phyloP scores from a whole-genome alignment of 352 stramenopile genomes.

The Synura sp. region DNA sequence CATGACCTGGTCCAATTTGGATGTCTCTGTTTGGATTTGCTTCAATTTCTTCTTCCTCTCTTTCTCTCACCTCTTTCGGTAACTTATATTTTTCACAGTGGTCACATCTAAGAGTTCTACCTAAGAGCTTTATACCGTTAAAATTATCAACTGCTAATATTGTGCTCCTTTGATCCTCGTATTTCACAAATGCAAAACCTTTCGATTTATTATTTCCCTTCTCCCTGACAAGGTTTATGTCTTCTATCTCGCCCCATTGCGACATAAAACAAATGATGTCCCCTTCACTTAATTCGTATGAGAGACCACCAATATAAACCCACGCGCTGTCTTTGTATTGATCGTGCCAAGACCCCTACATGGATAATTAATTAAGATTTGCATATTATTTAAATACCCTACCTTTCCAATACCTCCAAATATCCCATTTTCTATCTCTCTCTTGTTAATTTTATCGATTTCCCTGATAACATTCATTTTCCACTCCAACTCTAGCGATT shows the following conservation, averaged over 20 bases:
- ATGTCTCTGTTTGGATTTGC: slow-evolving; percentile 56
- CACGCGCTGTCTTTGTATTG: slow-evolving; percentile 90
- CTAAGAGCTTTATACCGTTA: slow-evolving; percentile 78
- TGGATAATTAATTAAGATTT: neutral
- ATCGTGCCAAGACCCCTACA: slow-evolving; percentile 69
- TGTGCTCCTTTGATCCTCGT: slow-evolving; percentile 85
- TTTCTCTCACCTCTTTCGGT: slow-evolving; percentile 62
- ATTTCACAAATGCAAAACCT: slow-evolving; percentile 94
- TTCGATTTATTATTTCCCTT: slow-evolving; percentile 90
- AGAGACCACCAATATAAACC: slow-evolving; percentile 89
- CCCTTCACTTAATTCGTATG: slow-evolving; percentile 81
- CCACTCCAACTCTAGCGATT: too few relatives aligned
- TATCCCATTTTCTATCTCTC: slow-evolving; percentile 65
- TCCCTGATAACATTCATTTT: slow-evolving; percentile 71
- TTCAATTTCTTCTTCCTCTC: slow-evolving; percentile 70
- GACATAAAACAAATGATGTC: slow-evolving; percentile 57
- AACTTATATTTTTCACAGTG: slow-evolving; percentile 96
- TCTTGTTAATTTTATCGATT: slow-evolving; percentile 69
- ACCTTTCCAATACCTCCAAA: slow-evolving; percentile 48
- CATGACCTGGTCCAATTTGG: slow-evolving; percentile 60
- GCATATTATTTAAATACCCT: neutral
- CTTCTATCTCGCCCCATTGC: slow-evolving; percentile 85
- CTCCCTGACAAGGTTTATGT: slow-evolving; percentile 93
- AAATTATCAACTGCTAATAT: slow-evolving; percentile 97
- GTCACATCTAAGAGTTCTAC: slow-evolving; percentile 87